These are phyloP conservation scores for Rhododendron griersonianum DNA, from an alignment of 148 eudicot genomes.

Conservation along the genomic window DNA sequence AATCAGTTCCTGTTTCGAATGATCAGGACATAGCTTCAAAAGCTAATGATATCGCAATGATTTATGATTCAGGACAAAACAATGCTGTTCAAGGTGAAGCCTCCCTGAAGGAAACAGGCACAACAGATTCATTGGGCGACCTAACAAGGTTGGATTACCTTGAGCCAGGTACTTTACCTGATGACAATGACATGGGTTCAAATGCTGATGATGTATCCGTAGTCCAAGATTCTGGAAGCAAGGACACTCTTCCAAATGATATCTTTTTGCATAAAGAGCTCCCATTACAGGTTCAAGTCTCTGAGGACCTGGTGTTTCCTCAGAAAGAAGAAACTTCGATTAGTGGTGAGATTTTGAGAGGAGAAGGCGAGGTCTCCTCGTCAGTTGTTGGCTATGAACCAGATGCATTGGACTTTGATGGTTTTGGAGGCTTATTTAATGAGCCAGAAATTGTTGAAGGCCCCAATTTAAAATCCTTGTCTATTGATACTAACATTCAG, in stretches of 20 bases:
- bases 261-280: conserved; percentile 22
- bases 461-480: conserved; percentile 17
- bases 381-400: background rate
- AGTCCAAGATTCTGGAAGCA: conserved; percentile 21
- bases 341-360: conserved; percentile 6
- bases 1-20: conserved; percentile 20
- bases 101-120: conserved; percentile 6
- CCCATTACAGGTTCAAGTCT: background rate
- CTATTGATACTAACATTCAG: conserved; percentile 5
- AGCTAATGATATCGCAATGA: background rate
- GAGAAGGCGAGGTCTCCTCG: background rate
- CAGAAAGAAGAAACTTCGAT: conserved; percentile 19
- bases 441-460: conserved; percentile 61
- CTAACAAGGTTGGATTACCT: conserved; percentile 31
- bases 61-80: conserved; percentile 10
- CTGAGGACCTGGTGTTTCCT: background rate
- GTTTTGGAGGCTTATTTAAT: conserved; percentile 71
- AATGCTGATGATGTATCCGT: conserved; percentile 14
- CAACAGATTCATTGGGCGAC: conserved; percentile 10
- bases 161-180: conserved; percentile 24
- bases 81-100: conserved; percentile 10
- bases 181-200: conserved; percentile 19
- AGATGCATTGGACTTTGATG: conserved; percentile 43
- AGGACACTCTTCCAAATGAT: conserved; percentile 23
- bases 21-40: conserved; percentile 18